A percentile compares a stretch with the other conserved stretches of the same genome.
These are phyloP conservation scores for Penicillium silybi DNA, from an alignment of 495 filamentous ascomycete species.

Conservation along the genomic window DNA sequence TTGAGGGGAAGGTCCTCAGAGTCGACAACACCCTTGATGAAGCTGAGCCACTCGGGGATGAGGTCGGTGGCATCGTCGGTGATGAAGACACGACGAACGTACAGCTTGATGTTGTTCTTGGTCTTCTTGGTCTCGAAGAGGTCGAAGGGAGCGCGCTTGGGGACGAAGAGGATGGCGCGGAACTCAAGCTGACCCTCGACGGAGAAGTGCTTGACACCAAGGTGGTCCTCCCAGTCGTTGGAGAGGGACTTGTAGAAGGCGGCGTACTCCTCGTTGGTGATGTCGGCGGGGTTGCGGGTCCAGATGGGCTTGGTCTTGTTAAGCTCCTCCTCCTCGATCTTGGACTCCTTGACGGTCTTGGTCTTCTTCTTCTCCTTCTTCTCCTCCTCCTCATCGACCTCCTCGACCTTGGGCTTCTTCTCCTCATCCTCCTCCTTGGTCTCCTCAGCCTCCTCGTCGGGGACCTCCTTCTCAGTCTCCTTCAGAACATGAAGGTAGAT, in stretches of 20 bases:
- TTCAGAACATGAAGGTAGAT: conserved; percentile 99
- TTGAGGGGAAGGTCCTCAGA: conserved; percentile 99
- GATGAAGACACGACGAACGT: conserved; percentile 99
- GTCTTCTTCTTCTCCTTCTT: conserved; percentile 84
- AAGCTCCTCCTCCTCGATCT: conserved; percentile 97
- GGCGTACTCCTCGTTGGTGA: conserved; percentile 94
- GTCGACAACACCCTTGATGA: conserved; percentile 99
- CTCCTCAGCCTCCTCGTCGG: conserved; percentile 91
- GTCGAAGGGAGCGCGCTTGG: conserved; percentile 99
- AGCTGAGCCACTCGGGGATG: conserved; percentile 98
- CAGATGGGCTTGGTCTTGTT: conserved; percentile 99
- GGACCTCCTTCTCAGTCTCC: conserved; percentile 98
- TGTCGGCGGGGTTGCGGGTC: conserved; percentile 96
- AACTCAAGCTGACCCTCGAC: conserved; percentile 99
- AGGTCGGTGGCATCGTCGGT: conserved; percentile 98
- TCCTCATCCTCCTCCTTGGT: conserved; percentile 74
- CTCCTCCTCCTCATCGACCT: conserved; percentile 80
- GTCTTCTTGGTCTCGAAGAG: conserved; percentile 99
- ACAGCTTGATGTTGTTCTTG: conserved; percentile 99
- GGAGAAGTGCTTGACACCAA: conserved; percentile 99
- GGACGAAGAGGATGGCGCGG: conserved; percentile 98
- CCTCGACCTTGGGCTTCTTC: conserved; percentile 73
- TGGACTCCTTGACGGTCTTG: conserved; percentile 98
- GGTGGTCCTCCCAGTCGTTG: conserved; percentile 99
- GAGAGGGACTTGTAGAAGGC: conserved; percentile 99